Evolutionary conservation across 768 basidiomycete genomes (phyloP), one percentile per base, ranked within the genome.

Genomic region (Podaxis rugospora): DNA sequence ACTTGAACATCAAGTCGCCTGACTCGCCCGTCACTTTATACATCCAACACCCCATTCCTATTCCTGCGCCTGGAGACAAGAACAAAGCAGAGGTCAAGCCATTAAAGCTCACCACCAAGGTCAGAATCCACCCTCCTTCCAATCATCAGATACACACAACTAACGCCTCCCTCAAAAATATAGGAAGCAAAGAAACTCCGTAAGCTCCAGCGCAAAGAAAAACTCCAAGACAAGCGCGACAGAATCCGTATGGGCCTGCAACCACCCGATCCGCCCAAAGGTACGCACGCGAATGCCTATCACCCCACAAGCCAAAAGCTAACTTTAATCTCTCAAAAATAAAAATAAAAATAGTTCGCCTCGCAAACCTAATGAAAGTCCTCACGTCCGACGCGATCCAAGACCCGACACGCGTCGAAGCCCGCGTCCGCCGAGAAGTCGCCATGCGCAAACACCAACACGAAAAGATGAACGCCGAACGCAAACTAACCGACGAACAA

Each of bases 341-440:
- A 49, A 23, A 23, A 23, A 23, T 23, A 23, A 23, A 1, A 23
- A 7, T 62, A 95, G 96, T 99, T 60, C 93, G 94, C 28, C 79
- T 99, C 62, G 85, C 92, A 44, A 99, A 99, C 73, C 74, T 98
- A 70, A 98, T 98, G 95, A 94, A 93, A 69, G 97, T 99, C 14
- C 79, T 99, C 27, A 98, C 97, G 0, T 92, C 92, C 7, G 95
- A 98, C 68, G 96, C 95, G 0, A 89, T 99, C 25, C 92, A 94
- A 82, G 97, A 98, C 71, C 97, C 97, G 0, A 99, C 97, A 1
- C 88, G 95, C 54, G 93, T 99, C 2, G 97, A 99, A 72, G 96
- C 96, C 4, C 89, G 93, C 35, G 95, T 99, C 13, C 82, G 94
- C 50, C 82, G 92, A 36, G 97, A 99, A 72, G 96, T 98, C 28